A percentile compares a stretch with the other conserved stretches of the same genome.
phyloP scores from a whole-genome alignment of 129 eudicot species.

The Rutidosis leptorrhynchoides region DNA sequence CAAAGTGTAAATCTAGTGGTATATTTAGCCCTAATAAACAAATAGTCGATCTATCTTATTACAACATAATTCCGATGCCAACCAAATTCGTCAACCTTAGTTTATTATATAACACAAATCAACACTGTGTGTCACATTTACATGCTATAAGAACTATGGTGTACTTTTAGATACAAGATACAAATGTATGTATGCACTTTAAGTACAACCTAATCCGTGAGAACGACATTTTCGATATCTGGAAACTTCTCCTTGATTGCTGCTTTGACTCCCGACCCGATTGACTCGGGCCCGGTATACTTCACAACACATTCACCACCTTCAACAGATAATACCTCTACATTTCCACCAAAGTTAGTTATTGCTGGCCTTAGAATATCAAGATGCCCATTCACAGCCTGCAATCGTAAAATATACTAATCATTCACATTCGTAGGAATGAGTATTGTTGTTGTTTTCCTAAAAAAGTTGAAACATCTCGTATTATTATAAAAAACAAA shows the following conservation, averaged over 20 bases:
- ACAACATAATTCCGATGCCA: neutral
- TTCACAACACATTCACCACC: constrained; percentile 72
- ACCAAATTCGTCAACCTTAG: neutral
- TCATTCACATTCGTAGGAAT: no score
- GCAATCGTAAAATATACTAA: constrained; percentile 19
- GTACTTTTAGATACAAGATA: constrained; percentile 15
- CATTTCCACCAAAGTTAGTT: constrained; percentile 86
- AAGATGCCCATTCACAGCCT: constrained; percentile 81
- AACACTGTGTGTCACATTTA: constrained; percentile 1
- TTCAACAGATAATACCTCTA: constrained; percentile 57
- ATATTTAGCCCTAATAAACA: neutral
- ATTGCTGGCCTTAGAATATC: constrained; percentile 91
- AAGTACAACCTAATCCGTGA: constrained; percentile 39
- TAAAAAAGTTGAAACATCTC: neutral
- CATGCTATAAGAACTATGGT: neutral
- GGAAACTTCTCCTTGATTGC: constrained; percentile 96
- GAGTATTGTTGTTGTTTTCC: no score
- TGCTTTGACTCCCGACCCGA: constrained; percentile 86
- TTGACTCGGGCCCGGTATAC: constrained; percentile 78
- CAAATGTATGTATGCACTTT: neutral
- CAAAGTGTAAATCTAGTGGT: neutral
- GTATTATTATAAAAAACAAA: neutral
- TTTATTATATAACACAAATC: neutral
- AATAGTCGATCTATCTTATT: neutral
- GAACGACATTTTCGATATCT: constrained; percentile 67